Conservation (phyloP, 257 asterid genomes). For the Fraxinus anomala region DNA sequence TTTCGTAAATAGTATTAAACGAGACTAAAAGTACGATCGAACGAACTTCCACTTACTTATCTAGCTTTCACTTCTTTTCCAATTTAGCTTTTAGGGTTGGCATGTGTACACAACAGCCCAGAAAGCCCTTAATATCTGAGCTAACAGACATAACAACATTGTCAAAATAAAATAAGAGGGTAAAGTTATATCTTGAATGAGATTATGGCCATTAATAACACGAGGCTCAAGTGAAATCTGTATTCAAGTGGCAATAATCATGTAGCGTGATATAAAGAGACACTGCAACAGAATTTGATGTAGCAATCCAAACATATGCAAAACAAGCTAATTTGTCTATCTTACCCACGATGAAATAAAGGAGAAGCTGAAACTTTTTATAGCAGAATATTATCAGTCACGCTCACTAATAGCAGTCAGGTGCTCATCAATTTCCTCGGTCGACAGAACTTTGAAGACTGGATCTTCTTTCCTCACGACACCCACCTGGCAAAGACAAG, state of each 20-base stretch:
- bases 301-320: not conserved
- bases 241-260: not conserved
- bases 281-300: not conserved
- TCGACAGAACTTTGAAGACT: conserved; percentile 68
- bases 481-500: conserved; percentile 65
- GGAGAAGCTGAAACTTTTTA: not conserved
- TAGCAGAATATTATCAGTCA: conserved; percentile 46
- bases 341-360: conserved; percentile 20
- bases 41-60: no score
- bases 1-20: no score
- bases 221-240: not conserved
- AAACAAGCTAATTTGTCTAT: not conserved
- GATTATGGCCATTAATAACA: not conserved
- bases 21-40: no score
- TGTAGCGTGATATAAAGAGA: not conserved
- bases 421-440: conserved; percentile 96
- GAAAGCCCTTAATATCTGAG: no score
- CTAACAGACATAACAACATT: not conserved
- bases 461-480: conserved; percentile 80
- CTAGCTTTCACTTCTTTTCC: no score
- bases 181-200: not conserved
- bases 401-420: conserved; percentile 97
- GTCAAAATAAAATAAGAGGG: not conserved
- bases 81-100: no score
- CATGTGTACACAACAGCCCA: no score